Evolutionary conservation across 257 asterid genomes (phyloP), one percentile per base, ranked within the genome.

Genomic region (Oldenlandia corymbosa): DNA sequence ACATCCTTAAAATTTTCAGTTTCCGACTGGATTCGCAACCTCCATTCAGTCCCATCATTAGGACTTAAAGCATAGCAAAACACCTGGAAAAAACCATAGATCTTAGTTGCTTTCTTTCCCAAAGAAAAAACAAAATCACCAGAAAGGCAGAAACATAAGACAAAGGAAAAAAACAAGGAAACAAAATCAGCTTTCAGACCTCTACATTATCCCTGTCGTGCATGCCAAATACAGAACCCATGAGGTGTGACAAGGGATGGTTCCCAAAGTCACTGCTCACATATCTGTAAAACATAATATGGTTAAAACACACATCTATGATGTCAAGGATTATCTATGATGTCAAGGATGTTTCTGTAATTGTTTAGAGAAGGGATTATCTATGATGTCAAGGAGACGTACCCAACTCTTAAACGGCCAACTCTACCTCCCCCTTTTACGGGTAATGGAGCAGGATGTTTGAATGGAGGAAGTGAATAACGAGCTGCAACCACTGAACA

Each of bases 191-290:
- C 10, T 64, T 45, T 47, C 82, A 64, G 66, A 93, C 97, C 99
- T 93, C 99, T 54, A 90, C 88, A 76, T 83, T 90, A 68, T 77
- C 85, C 68, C 68, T 77, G 66, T 87, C 76, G 67, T 93, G 99
- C 99, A 93, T 93, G 72, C 97, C 97, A 74, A 93, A 93, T 14
- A 93, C 91, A 2, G 99, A 93, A 51, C 99, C 99, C 97, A 93
- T 93, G 66, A 93, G 97, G 69, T 93, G 99, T 9, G 99, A 93
- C 53, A 93, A 73, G 63, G 99, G 99, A 71, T 93, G 99, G 80
- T 93, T 93, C 57, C 99, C 99, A 21, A 93, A 93, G 80, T 93
- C 99, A 71, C 99, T 93, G 83, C 99, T 93, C 73, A 93, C 99
- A 56, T 90, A 93, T 60, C 99, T 93, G 88, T 56, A 47, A 73